Evolutionary conservation across 1,284 basidiomycete genomes (phyloP).

Genomic region (Cutaneotrichosporon sp.): DNA sequence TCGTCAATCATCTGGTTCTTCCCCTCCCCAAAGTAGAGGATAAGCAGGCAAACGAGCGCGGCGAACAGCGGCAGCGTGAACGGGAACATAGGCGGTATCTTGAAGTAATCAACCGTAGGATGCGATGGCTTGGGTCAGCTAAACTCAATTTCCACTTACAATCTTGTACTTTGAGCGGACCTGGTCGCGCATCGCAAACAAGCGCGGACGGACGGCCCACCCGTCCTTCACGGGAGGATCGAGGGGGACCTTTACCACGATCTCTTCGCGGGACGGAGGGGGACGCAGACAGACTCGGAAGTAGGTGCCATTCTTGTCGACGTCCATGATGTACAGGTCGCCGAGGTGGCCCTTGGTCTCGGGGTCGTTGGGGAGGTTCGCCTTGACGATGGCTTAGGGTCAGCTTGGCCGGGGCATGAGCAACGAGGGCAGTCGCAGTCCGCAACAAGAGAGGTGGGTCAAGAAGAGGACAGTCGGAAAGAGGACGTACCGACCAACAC

Average conservation of each 20-base stretch:
- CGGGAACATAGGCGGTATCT: constrained; percentile 31
- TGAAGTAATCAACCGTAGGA: constrained; percentile 33
- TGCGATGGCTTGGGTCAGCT: constrained; percentile 17
- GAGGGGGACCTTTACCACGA: constrained; percentile 28
- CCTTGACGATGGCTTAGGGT: constrained; percentile 35
- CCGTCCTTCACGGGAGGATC: constrained; percentile 30
- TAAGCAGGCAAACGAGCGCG: constrained; percentile 25
- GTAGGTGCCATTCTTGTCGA: constrained; percentile 23
- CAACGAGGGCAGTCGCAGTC: too few relatives aligned
- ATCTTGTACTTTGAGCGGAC: constrained; percentile 31
- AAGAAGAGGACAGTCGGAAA: background rate
- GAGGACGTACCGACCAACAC: constrained; percentile 33
- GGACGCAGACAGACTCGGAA: constrained; percentile 32
- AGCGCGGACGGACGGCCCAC: constrained; percentile 22
- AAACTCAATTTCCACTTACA: constrained; percentile 20
- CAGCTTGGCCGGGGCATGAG: background rate
- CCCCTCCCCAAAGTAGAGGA: constrained; percentile 18
- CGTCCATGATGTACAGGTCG: constrained; percentile 32
- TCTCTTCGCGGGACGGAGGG: constrained; percentile 23
- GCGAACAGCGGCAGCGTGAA: constrained; percentile 26
- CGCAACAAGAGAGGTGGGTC: too few relatives aligned
- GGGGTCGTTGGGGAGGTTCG: constrained; percentile 20
- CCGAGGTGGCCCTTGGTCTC: constrained; percentile 34
- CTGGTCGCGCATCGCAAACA: constrained; percentile 22
- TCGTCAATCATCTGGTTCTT: background rate